These are phyloP conservation scores for Pestalotiopsis sp. DNA, from an alignment of 2,329 filamentous ascomycete genomes.

Conservation along the genomic window DNA sequence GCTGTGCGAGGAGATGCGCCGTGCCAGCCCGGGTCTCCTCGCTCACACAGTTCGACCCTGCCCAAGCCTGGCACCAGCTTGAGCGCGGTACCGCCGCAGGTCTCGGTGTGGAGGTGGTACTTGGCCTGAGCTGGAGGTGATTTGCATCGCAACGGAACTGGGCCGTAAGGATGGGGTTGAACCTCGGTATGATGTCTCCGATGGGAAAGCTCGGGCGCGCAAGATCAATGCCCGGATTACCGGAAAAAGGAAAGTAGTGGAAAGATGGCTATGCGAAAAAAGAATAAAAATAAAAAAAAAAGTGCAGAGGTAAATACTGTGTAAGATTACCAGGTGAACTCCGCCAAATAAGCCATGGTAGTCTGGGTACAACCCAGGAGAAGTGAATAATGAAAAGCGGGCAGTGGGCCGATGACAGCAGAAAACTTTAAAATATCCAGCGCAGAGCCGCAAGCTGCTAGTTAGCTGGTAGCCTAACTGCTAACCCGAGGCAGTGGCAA, in stretches of 20 bases:
- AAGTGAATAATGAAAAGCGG: conserved; percentile 3
- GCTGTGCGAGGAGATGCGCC: not conserved
- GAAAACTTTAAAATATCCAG: conserved; percentile 5
- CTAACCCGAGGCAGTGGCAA: not conserved
- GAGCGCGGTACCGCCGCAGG: not conserved
- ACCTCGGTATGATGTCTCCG: not conserved
- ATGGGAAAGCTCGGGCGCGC: not conserved
- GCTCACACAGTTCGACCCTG: not conserved
- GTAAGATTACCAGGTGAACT: not conserved
- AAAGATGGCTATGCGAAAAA: not conserved
- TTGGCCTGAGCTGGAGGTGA: not conserved
- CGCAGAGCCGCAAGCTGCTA: conserved; percentile 7
- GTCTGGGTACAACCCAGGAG: not conserved
- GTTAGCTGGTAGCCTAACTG: no score
- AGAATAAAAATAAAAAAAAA: not conserved
- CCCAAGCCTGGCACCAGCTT: not conserved
- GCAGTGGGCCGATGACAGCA: conserved; percentile 6
- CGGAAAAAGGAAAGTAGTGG: no score
- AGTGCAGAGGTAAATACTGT: no score
- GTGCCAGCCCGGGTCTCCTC: not conserved
- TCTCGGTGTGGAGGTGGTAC: conserved; percentile 3
- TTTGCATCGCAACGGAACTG: not conserved
- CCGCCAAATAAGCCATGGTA: not conserved
- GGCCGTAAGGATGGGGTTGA: not conserved
- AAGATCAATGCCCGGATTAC: no score